A percentile compares a stretch with the other conserved stretches of the same genome.
Conservation (phyloP, 768 basidiomycete genomes). For the Tricholomella constricta region DNA sequence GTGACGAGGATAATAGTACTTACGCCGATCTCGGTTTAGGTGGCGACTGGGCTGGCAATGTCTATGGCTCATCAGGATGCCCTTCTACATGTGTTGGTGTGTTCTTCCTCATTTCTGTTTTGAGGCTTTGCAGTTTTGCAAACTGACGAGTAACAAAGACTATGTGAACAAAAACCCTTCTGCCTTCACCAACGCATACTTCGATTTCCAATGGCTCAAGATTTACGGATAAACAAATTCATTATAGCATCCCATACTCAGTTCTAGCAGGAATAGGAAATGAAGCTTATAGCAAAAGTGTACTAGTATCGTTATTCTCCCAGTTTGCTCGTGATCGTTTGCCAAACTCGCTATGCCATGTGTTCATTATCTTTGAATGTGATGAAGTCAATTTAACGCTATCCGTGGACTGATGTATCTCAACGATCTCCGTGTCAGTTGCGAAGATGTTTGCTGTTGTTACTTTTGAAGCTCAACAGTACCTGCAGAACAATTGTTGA, state of each 20-base stretch:
- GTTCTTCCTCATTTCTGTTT: slow-evolving; percentile 20
- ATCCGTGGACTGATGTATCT: too few relatives aligned
- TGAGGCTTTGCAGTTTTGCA: background rate
- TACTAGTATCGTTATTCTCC: background rate
- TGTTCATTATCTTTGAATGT: too few relatives aligned
- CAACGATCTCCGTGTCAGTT: too few relatives aligned
- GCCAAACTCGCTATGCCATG: too few relatives aligned
- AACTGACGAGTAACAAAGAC: slow-evolving; percentile 35
- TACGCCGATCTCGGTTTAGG: slow-evolving; percentile 31
- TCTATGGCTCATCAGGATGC: slow-evolving; percentile 50
- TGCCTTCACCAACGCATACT: slow-evolving; percentile 70
- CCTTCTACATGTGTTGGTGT: slow-evolving; percentile 53
- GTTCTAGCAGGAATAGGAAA: background rate
- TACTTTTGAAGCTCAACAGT: slow-evolving; percentile 1
- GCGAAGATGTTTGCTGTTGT: background rate
- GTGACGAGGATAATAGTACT: background rate
- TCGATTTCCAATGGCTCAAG: slow-evolving; percentile 64
- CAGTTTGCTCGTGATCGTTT: background rate
- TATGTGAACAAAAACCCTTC: slow-evolving; percentile 67
- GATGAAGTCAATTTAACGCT: too few relatives aligned
- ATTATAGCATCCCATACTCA: too few relatives aligned
- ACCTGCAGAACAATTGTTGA: background rate
- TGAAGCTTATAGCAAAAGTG: background rate
- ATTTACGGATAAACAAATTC: slow-evolving; percentile 28
- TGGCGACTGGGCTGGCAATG: slow-evolving; percentile 59